Evolutionary conservation across 495 filamentous ascomycete genomes (phyloP).

Genomic region (Penicillium salamii): DNA sequence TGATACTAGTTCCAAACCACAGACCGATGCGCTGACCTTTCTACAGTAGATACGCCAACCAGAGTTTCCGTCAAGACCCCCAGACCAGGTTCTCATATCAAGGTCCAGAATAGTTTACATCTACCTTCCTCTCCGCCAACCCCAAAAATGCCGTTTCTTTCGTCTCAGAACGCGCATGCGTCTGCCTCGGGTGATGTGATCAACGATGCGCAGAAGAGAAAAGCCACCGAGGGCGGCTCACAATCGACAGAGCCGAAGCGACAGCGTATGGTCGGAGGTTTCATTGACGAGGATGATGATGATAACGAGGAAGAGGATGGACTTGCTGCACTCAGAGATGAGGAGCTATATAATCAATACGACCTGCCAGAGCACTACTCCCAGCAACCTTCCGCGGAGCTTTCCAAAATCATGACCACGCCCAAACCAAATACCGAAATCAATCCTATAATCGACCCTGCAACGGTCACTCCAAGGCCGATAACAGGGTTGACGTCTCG

Average conservation of each 20-base stretch:
- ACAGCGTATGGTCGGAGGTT: constrained; percentile 45
- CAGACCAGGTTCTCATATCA: constrained; percentile 15
- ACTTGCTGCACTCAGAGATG: constrained; percentile 28
- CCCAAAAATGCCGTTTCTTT: constrained; percentile 58
- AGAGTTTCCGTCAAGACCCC: constrained; percentile 28
- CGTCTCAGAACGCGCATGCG: constrained; percentile 45
- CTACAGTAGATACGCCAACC: constrained; percentile 38
- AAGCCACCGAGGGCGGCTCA: constrained; percentile 39
- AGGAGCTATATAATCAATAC: constrained; percentile 38
- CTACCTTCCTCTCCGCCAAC: constrained; percentile 35
- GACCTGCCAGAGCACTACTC: constrained; percentile 32
- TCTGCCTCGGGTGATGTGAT: constrained; percentile 10
- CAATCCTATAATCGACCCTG: neutral
- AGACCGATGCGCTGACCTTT: constrained; percentile 9
- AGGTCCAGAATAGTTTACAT: constrained; percentile 11
- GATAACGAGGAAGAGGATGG: constrained; percentile 36
- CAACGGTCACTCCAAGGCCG: constrained; percentile 3
- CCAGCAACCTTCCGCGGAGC: constrained; percentile 3
- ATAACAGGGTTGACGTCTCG: constrained; percentile 11
- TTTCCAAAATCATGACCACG: constrained; percentile 7
- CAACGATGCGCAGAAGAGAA: constrained; percentile 42
- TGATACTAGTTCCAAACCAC: neutral
- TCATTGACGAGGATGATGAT: constrained; percentile 47
- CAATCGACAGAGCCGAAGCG: constrained; percentile 38
- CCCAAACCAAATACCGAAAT: neutral